A percentile compares a stretch with the other conserved stretches of the same genome.
Evolutionary conservation across 371 early-diverging fungal genomes (phyloP).

Genomic region (Mortierella sp.): DNA sequence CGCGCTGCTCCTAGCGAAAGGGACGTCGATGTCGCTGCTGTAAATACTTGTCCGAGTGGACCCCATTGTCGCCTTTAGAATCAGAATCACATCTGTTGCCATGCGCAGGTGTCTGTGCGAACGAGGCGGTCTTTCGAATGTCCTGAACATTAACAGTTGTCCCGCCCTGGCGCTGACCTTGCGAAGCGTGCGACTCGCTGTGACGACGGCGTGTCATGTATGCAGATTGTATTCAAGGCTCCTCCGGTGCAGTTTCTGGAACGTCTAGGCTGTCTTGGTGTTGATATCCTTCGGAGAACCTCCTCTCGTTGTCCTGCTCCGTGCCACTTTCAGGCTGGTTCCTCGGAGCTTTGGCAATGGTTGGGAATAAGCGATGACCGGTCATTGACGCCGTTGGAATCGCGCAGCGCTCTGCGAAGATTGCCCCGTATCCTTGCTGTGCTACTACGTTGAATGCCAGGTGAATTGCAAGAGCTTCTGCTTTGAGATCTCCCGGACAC

Average conservation of each 20-base stretch:
- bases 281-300: background rate
- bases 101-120: background rate
- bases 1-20: conserved; percentile 9
- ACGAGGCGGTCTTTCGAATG: background rate
- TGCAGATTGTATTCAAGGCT: conserved; percentile 38
- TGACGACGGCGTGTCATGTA: conserved; percentile 47
- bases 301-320: background rate
- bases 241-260: background rate
- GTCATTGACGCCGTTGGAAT: conserved; percentile 23
- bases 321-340: background rate
- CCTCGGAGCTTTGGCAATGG: conserved; percentile 9
- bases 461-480: background rate
- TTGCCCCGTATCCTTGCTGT: background rate
- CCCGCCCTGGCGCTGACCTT: background rate
- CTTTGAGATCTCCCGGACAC: background rate
- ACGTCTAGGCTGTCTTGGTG: background rate
- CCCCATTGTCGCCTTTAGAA: background rate
- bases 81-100: background rate
- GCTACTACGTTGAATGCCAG: too few species aligned
- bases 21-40: conserved; percentile 25
- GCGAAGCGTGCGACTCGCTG: conserved; percentile 16
- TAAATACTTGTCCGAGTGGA: background rate
- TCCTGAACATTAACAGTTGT: background rate
- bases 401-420: background rate
- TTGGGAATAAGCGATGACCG: conserved; percentile 40